Evolutionary conservation across 805 yeast species (phyloP).

Genomic region (Candida cerambycidarum): DNA sequence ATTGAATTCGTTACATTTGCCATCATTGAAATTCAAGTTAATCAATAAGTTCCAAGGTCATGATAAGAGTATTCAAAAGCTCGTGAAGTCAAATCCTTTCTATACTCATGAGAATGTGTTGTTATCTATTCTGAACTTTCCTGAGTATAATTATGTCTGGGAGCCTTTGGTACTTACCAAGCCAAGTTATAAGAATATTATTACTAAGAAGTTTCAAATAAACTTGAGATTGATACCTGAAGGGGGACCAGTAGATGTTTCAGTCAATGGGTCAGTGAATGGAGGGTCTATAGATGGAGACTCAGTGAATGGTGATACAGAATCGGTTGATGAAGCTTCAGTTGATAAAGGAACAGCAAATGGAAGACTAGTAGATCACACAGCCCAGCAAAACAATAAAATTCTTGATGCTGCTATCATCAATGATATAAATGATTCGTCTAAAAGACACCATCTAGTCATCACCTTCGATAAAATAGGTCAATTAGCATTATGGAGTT

Average conservation of each 20-base stretch:
- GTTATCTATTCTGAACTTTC: slow-evolving; percentile 39
- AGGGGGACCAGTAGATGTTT: not conserved
- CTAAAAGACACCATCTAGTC: slow-evolving; percentile 30
- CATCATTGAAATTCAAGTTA: slow-evolving; percentile 13
- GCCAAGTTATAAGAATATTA: slow-evolving; percentile 20
- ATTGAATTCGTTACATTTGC: slow-evolving; percentile 20
- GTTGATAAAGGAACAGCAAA: too few species aligned
- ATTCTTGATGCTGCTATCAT: slow-evolving; percentile 35
- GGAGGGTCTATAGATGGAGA: too few species aligned
- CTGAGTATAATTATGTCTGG: slow-evolving; percentile 42
- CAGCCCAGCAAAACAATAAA: slow-evolving; percentile 8
- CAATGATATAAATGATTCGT: slow-evolving; percentile 27
- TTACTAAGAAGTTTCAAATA: slow-evolving; percentile 34
- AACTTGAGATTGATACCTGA: slow-evolving; percentile 14
- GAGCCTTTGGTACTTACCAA: slow-evolving; percentile 32
- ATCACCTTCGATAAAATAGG: slow-evolving; percentile 32
- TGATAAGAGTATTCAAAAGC: slow-evolving; percentile 68
- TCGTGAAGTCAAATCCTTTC: slow-evolving; percentile 57
- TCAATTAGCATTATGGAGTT: slow-evolving; percentile 60
- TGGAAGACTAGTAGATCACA: too few species aligned
- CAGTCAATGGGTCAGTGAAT: too few species aligned
- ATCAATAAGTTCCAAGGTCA: slow-evolving; percentile 76
- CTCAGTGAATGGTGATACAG: too few species aligned
- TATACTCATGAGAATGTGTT: slow-evolving; percentile 25
- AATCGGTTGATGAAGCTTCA: too few species aligned